Conservation (phyloP, 106 monocot species). For the Platanthera guangdongensis region DNA sequence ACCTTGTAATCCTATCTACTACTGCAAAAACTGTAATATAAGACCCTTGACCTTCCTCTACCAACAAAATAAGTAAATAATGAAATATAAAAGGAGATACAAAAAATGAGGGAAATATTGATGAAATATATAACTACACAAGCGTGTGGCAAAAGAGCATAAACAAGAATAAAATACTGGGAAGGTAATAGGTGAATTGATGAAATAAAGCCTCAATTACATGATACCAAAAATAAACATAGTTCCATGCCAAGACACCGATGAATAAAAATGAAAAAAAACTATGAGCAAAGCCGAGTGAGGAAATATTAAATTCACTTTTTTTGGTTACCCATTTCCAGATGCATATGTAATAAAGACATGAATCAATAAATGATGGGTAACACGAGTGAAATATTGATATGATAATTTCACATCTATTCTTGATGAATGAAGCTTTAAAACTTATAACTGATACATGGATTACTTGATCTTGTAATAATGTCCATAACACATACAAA, state of each 20-base stretch:
- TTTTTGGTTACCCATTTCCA: too few relatives aligned
- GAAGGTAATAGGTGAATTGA: background rate
- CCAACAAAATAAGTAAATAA: constrained; percentile 22
- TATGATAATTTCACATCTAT: too few relatives aligned
- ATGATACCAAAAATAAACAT: background rate
- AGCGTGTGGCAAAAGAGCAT: background rate
- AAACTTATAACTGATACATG: too few relatives aligned
- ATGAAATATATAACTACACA: background rate
- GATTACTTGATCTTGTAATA: too few relatives aligned
- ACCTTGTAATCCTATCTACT: constrained; percentile 47
- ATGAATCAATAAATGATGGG: too few relatives aligned
- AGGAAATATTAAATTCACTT: too few relatives aligned
- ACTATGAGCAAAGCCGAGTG: too few relatives aligned
- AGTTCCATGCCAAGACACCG: background rate
- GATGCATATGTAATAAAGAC: too few relatives aligned
- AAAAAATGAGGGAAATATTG: background rate
- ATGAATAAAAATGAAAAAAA: too few relatives aligned
- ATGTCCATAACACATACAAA: too few relatives aligned
- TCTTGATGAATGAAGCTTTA: too few relatives aligned
- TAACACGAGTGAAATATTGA: too few relatives aligned
- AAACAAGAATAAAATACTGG: background rate
- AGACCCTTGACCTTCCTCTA: constrained; percentile 17
- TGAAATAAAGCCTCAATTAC: background rate
- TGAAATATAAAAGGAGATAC: background rate
- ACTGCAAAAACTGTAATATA: constrained; percentile 19